A percentile compares a stretch with the other conserved stretches of the same genome.
These are phyloP conservation scores for Tylopilus felleus DNA, from an alignment of 768 basidiomycete species.

Conservation along the genomic window DNA sequence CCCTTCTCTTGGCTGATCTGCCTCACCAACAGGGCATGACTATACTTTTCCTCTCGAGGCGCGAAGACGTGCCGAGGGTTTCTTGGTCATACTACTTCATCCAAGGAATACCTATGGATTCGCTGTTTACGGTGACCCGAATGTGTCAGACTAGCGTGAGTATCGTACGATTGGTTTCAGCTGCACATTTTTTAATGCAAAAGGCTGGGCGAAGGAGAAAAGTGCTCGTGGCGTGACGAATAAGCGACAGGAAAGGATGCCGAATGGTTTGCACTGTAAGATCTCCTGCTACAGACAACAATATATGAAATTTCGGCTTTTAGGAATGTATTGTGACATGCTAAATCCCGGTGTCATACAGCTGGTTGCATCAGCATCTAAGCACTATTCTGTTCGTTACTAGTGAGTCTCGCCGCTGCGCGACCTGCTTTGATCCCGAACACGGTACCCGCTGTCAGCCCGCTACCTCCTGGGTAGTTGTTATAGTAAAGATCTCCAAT, in stretches of 20 bases:
- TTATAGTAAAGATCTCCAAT: conserved; percentile 59
- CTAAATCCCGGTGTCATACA: background rate
- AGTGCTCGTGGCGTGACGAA: conserved; percentile 42
- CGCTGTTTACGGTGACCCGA: too few relatives aligned
- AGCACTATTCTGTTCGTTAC: background rate
- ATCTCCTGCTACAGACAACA: background rate
- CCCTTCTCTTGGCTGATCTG: too few relatives aligned
- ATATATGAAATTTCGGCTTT: background rate
- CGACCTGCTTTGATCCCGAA: conserved; percentile 58
- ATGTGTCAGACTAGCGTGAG: too few relatives aligned
- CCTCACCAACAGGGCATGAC: too few relatives aligned
- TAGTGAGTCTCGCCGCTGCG: conserved; percentile 36
- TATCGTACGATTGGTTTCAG: too few relatives aligned
- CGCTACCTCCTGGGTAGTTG: conserved; percentile 72
- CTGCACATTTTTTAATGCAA: too few relatives aligned
- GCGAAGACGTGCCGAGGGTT: too few relatives aligned
- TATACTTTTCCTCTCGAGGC: too few relatives aligned
- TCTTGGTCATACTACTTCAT: too few relatives aligned
- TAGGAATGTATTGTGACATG: background rate
- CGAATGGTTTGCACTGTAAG: background rate
- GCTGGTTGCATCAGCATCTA: background rate
- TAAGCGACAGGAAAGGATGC: background rate
- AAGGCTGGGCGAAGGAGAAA: conserved; percentile 43
- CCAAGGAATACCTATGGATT: too few relatives aligned
- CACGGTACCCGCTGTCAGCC: conserved; percentile 61